Conservation (phyloP, 2,329 filamentous ascomycete genomes). For the Gnomoniopsis sp. region DNA sequence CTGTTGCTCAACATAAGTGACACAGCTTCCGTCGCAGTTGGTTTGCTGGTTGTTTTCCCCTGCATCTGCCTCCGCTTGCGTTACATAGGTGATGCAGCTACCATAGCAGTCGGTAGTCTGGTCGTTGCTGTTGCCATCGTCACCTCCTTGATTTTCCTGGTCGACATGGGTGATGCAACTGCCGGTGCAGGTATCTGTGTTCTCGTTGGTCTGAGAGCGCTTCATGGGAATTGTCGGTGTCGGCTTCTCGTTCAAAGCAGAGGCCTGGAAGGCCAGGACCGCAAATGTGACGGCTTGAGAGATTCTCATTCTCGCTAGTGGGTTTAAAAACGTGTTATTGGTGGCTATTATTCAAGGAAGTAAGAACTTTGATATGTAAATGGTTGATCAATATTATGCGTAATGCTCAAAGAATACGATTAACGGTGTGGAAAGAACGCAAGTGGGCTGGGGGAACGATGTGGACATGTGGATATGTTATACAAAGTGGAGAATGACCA, state of each 20-base stretch:
- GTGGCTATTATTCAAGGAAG: neutral
- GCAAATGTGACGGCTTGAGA: neutral
- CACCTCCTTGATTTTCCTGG: neutral
- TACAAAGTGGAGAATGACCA: no score
- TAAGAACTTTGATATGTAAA: neutral
- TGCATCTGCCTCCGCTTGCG: neutral
- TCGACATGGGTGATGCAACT: neutral
- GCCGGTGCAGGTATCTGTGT: neutral
- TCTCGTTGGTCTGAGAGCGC: neutral
- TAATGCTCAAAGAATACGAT: no score
- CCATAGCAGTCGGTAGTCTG: conserved; percentile 3
- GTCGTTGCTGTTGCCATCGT: neutral
- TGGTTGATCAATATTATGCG: neutral
- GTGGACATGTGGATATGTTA: no score
- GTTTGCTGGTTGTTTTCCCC: neutral
- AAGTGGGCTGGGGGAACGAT: no score
- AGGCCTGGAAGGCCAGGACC: conserved; percentile 5
- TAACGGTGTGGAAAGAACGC: no score
- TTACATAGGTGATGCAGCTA: conserved; percentile 2
- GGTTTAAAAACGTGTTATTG: neutral
- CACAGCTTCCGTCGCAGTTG: neutral
- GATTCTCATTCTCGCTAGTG: neutral
- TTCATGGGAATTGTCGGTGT: neutral
- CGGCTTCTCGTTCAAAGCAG: neutral
- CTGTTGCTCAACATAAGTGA: neutral